These are phyloP conservation scores for Pythium biforme DNA, from an alignment of 352 stramenopile species.

Conservation along the genomic window DNA sequence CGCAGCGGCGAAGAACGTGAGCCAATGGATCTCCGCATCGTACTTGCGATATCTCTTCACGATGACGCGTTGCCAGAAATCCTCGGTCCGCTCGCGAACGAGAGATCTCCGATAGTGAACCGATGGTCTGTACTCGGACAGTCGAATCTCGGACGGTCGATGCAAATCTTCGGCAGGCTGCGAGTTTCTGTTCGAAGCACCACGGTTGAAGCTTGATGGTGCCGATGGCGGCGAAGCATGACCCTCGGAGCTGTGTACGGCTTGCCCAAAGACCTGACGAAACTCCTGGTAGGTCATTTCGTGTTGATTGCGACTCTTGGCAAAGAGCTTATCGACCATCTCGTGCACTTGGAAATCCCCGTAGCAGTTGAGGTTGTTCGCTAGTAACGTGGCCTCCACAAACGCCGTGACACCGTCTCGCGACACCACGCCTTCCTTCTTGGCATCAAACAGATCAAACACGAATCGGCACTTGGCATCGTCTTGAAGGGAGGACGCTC, in stretches of 20 bases:
- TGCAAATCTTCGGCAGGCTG: not conserved
- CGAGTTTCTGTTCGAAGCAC: not conserved
- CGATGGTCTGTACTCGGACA: slow-evolving; percentile 1
- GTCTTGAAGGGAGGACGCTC: slow-evolving; percentile 41
- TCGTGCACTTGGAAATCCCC: slow-evolving; percentile 47
- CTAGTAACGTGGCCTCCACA: slow-evolving; percentile 51
- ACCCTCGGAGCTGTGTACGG: slow-evolving; percentile 16
- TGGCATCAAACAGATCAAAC: slow-evolving; percentile 65
- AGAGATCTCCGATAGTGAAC: slow-evolving; percentile 3
- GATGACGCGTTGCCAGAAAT: slow-evolving; percentile 20
- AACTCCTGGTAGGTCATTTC: slow-evolving; percentile 65
- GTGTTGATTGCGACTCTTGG: slow-evolving; percentile 28
- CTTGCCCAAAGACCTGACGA: slow-evolving; percentile 36
- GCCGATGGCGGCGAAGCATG: not conserved
- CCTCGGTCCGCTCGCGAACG: slow-evolving; percentile 20
- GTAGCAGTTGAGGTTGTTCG: slow-evolving; percentile 55
- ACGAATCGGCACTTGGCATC: slow-evolving; percentile 62
- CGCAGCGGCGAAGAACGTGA: slow-evolving; percentile 41
- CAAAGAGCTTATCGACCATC: slow-evolving; percentile 54
- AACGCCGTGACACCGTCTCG: slow-evolving; percentile 53
- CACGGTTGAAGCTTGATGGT: not conserved
- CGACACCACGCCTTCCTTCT: slow-evolving; percentile 42
- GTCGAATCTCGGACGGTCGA: slow-evolving; percentile 2
- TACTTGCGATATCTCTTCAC: slow-evolving; percentile 47
- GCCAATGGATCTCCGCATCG: slow-evolving; percentile 47